phyloP scores from a whole-genome alignment of 495 filamentous ascomycete species.

The Xylaria grammica region DNA sequence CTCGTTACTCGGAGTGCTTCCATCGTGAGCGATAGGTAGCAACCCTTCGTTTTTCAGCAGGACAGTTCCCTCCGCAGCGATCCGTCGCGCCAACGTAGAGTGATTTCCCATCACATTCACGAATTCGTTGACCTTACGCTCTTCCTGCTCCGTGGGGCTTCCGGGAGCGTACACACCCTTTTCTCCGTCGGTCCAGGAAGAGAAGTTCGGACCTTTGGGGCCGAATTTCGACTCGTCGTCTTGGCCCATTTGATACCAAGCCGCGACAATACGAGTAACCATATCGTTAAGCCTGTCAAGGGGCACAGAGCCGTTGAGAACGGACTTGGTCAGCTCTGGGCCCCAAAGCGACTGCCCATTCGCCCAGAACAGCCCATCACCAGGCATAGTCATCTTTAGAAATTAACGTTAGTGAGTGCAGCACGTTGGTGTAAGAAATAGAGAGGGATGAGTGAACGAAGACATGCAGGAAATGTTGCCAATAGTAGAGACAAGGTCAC shows the following conservation, averaged over 20 bases:
- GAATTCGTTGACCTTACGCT: slow-evolving; percentile 75
- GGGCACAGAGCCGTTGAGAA: slow-evolving; percentile 83
- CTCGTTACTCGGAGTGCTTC: slow-evolving; percentile 44
- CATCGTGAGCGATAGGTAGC: slow-evolving; percentile 63
- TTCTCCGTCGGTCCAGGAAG: slow-evolving; percentile 80
- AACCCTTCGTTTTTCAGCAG: slow-evolving; percentile 80
- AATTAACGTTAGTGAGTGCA: background rate
- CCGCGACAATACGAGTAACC: slow-evolving; percentile 86
- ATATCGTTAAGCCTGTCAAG: slow-evolving; percentile 89
- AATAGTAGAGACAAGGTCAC: background rate
- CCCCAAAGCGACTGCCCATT: slow-evolving; percentile 85
- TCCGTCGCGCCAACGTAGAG: slow-evolving; percentile 66
- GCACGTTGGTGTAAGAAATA: background rate
- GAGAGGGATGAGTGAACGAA: background rate
- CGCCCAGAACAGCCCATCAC: slow-evolving; percentile 79
- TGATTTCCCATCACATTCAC: slow-evolving; percentile 77
- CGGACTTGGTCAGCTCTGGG: slow-evolving; percentile 71
- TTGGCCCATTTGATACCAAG: slow-evolving; percentile 91
- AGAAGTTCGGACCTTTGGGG: slow-evolving; percentile 83
- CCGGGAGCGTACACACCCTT: slow-evolving; percentile 69
- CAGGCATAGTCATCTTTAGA: slow-evolving; percentile 83
- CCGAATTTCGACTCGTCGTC: slow-evolving; percentile 71
- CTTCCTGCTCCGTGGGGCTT: slow-evolving; percentile 56
- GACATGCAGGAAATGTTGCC: background rate
- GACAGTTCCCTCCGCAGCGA: slow-evolving; percentile 85